Base-by-base conservation (phyloP, 2,329 filamentous ascomycete species). In the Aspergillus clavatus region DNA sequence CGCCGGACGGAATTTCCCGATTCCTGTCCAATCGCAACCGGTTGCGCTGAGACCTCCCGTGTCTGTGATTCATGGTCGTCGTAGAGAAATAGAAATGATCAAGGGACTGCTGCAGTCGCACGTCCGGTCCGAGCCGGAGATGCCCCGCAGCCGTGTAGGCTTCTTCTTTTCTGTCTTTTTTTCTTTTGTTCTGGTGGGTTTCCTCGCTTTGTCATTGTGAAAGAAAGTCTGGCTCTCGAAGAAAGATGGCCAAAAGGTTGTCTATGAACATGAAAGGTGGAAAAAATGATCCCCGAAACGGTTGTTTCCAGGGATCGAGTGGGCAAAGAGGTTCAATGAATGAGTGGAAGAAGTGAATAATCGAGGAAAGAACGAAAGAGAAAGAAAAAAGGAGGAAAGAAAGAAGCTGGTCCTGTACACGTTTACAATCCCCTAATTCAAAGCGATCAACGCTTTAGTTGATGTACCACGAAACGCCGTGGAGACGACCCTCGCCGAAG, bases 391-490 rank as follows among this genome's bases (percentile, higher is more conserved):
- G 46, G 48, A 52, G 51, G 47, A 60, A 47, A 47, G 58, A 52
- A 51, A 45, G 50, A 41, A 36, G 38, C 33, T 24, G 21, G 33
- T 14, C 23, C 4, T 10, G 31, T 18, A 11, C 29, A 33, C 18
- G 31, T 24, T 10, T 35, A 35, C 31, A 35, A 16, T 35, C 31
- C 31, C 19, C 19, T 35, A 40, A 37, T 38, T 40, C 38, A 24
- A 41, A 45, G 45, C 54, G 55, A 42, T 58, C 49, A 48, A 60
- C 48, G 51, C 49, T 51, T 59, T 66, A 68, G 40, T 65, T 43
- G 46, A 67, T 61, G 56, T 69, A 72, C 59, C 61, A 69, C 69
- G 68, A 57, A 38, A 72, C 67, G 45, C 63, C 67, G 46, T 40
- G 11, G 42, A 75, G 58, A 53, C 74, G 71, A 40, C 73, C 73